Conservation (phyloP, 148 eudicot species). For the Camellia sinensis region DNA sequence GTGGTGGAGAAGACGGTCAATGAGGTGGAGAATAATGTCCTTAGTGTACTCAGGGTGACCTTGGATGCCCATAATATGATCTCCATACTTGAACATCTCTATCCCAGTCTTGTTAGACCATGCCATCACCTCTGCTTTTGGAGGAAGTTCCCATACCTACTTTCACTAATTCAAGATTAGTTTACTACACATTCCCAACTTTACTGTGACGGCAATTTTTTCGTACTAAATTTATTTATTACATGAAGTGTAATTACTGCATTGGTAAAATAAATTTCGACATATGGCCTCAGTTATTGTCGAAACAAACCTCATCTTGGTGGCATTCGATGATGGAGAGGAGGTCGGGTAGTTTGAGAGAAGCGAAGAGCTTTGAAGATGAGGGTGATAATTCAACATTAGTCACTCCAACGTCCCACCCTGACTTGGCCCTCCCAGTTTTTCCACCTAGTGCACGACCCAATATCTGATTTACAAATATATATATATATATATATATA, state of each 20-base stretch:
- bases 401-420: constrained; percentile 85
- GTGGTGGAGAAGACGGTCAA: constrained; percentile 55
- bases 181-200: neutral
- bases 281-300: too few species aligned
- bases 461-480: constrained; percentile 50
- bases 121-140: constrained; percentile 74
- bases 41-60: constrained; percentile 93
- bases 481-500: too few species aligned
- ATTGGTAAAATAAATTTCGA: too few species aligned
- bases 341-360: constrained; percentile 36
- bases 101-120: constrained; percentile 69
- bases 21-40: constrained; percentile 76
- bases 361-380: constrained; percentile 30
- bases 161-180: neutral
- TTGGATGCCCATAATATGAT: constrained; percentile 90
- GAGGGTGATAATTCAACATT: constrained; percentile 49
- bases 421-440: constrained; percentile 48
- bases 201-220: too few species aligned
- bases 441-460: constrained; percentile 75
- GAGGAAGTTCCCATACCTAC: constrained; percentile 71
- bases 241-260: too few species aligned
- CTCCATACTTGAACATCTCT: constrained; percentile 75
- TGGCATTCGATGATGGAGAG: constrained; percentile 77
- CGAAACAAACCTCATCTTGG: constrained; percentile 64
- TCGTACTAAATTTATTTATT: too few species aligned